These are phyloP conservation scores for Prunus yedoensis DNA, from an alignment of 331 rosid species.

Conservation along the genomic window DNA sequence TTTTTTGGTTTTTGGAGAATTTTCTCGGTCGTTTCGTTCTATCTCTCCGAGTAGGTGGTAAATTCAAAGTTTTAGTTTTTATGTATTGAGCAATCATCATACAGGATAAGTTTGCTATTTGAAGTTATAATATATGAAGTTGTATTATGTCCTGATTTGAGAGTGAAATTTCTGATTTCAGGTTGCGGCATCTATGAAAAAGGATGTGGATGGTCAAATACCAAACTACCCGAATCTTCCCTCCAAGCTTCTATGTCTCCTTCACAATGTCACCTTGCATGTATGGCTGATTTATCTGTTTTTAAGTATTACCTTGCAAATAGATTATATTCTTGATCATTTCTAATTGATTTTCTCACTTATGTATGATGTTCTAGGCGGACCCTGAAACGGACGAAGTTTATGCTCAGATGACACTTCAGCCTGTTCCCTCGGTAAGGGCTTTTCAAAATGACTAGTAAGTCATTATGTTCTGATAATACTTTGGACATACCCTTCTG, in stretches of 20 bases:
- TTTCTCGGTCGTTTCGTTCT: not conserved
- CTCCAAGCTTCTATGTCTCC: conserved; percentile 73
- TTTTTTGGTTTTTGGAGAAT: not conserved
- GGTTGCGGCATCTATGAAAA: conserved; percentile 90
- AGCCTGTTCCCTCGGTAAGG: conserved; percentile 71
- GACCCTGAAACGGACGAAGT: conserved; percentile 94
- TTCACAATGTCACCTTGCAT: conserved; percentile 84
- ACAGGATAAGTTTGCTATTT: no score
- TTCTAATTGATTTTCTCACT: not conserved
- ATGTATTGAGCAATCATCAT: no score
- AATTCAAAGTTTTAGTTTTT: no score
- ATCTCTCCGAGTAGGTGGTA: no score
- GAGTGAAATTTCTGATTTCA: conserved; percentile 31
- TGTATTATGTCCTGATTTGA: conserved; percentile 8
- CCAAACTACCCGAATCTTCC: conserved; percentile 88
- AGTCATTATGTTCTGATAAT: not conserved
- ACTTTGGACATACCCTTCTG: not conserved
- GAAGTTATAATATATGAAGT: no score
- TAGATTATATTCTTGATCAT: not conserved
- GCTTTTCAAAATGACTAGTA: not conserved
- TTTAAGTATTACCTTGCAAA: not conserved
- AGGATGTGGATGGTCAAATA: conserved; percentile 73
- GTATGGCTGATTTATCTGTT: conserved; percentile 33
- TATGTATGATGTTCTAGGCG: conserved; percentile 49
- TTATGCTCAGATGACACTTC: conserved; percentile 94